Percentiles rank a stretch among this genome's conserved stretches.
Evolutionary conservation across 2,329 filamentous ascomycete genomes (phyloP).

Genomic region (Hypoxylon sp.): DNA sequence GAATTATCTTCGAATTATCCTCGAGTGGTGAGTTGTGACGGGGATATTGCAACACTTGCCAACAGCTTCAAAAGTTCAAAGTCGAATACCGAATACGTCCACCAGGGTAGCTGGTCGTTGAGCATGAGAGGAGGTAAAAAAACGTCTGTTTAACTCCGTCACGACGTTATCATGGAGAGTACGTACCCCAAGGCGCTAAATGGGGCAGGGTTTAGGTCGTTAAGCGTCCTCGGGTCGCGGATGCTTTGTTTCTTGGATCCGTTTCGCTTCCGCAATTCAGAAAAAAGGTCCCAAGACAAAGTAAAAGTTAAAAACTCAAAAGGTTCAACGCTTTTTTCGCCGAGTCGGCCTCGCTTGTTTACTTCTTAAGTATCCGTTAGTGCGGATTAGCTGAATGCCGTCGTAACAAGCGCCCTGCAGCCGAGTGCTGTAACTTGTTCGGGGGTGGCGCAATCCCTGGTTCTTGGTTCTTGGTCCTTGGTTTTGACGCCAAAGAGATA

Average conservation of each 20-base stretch:
- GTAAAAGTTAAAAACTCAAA: constrained; percentile 15
- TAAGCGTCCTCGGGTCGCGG: constrained; percentile 2
- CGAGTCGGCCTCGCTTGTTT: constrained; percentile 35
- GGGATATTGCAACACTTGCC: constrained; percentile 5
- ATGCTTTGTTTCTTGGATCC: constrained; percentile 15
- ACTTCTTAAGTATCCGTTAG: constrained; percentile 24
- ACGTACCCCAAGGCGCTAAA: constrained; percentile 20
- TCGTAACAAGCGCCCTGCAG: constrained; percentile 20
- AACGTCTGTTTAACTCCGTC: constrained; percentile 13
- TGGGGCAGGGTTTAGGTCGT: background rate
- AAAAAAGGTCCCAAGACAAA: constrained; percentile 26
- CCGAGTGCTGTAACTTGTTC: constrained; percentile 14
- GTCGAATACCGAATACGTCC: constrained; percentile 18
- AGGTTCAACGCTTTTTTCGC: constrained; percentile 15
- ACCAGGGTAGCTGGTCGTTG: constrained; percentile 13
- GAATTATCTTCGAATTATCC: constrained; percentile 12
- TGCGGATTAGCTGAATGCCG: constrained; percentile 23
- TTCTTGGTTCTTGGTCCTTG: constrained; percentile 1
- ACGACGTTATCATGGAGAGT: constrained; percentile 17
- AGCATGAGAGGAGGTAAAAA: constrained; percentile 1
- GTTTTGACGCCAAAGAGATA: constrained; percentile 21
- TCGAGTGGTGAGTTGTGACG: constrained; percentile 2
- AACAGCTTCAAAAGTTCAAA: constrained; percentile 11
- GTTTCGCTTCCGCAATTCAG: constrained; percentile 10
- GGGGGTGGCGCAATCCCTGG: constrained; percentile 32